Evolutionary conservation across 2,329 filamentous ascomycete species (phyloP).

Genomic region (Diaporthe longicolla): DNA sequence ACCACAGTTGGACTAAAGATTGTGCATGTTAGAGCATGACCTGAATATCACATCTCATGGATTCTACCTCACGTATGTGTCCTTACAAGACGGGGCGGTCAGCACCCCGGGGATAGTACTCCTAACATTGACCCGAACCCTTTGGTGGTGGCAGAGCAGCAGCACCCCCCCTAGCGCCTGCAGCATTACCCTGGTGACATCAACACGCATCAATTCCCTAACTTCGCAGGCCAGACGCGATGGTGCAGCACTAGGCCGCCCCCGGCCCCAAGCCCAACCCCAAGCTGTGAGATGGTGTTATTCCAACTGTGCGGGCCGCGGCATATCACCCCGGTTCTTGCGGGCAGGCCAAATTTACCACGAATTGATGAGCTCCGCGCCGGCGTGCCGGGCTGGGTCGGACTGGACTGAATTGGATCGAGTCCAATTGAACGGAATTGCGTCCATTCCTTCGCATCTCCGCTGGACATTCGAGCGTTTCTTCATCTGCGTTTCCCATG

Average conservation of each 20-base stretch:
- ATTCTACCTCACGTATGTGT: no score
- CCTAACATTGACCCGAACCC: neutral
- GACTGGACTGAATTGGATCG: constrained; percentile 13
- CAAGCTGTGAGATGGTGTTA: neutral
- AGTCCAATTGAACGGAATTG: constrained; percentile 15
- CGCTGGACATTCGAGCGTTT: neutral
- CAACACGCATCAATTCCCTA: constrained; percentile 9
- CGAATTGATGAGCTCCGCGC: constrained; percentile 33
- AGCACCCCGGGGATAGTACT: no score
- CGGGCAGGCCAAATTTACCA: constrained; percentile 27
- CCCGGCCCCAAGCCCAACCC: no score
- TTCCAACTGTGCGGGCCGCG: constrained; percentile 30
- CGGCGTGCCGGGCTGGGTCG: constrained; percentile 12
- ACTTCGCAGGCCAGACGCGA: constrained; percentile 1
- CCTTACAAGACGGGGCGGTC: neutral
- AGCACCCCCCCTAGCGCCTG: neutral
- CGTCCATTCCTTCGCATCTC: constrained; percentile 21
- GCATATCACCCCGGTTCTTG: constrained; percentile 5
- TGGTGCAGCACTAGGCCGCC: no score
- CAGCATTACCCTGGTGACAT: constrained; percentile 16
- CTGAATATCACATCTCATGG: no score
- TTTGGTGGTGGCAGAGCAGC: neutral
- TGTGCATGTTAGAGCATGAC: no score
- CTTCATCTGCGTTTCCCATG: neutral
- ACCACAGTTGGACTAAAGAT: neutral